Evolutionary conservation across 805 yeast genomes (phyloP).

Genomic region (Ogataea thermomethanolica): DNA sequence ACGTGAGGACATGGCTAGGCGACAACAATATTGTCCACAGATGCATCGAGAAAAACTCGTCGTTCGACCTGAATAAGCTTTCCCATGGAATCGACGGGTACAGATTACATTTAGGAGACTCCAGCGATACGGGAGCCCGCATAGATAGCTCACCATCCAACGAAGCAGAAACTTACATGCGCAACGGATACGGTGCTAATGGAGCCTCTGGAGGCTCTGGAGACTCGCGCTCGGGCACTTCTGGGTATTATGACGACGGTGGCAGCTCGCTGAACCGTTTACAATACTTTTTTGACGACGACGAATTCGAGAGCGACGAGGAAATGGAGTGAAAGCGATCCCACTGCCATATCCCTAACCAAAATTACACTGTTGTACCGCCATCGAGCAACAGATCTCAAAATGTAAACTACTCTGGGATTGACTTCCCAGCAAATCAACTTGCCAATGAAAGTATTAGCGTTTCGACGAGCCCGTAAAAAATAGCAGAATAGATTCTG

Average conservation of each 20-base stretch:
- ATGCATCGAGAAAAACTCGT: constrained; percentile 44
- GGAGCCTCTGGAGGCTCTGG: constrained; percentile 10
- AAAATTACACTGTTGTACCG: no score
- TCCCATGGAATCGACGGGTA: constrained; percentile 38
- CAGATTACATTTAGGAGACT: constrained; percentile 28
- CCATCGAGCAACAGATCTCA: not conserved
- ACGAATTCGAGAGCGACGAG: constrained; percentile 20
- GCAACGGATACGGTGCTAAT: constrained; percentile 25
- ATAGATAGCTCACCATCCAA: constrained; percentile 28
- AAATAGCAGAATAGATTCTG: no score
- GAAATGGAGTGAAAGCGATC: constrained; percentile 14
- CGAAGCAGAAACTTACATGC: constrained; percentile 35
- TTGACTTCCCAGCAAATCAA: not conserved
- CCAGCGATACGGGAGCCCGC: constrained; percentile 4
- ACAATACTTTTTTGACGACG: constrained; percentile 18
- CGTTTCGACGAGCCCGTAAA: no score
- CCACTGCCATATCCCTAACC: not conserved
- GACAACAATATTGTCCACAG: constrained; percentile 45
- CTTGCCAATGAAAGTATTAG: no score
- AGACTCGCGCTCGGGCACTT: not conserved
- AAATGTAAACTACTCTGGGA: not conserved
- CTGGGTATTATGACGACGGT: constrained; percentile 21
- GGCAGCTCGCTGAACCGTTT: constrained; percentile 18
- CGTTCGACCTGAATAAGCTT: constrained; percentile 32
- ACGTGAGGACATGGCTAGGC: constrained; percentile 42